Percentiles rank a stretch among this genome's conserved stretches.
Conservation (phyloP, 106 monocot genomes). For the Triglochin maritima region DNA sequence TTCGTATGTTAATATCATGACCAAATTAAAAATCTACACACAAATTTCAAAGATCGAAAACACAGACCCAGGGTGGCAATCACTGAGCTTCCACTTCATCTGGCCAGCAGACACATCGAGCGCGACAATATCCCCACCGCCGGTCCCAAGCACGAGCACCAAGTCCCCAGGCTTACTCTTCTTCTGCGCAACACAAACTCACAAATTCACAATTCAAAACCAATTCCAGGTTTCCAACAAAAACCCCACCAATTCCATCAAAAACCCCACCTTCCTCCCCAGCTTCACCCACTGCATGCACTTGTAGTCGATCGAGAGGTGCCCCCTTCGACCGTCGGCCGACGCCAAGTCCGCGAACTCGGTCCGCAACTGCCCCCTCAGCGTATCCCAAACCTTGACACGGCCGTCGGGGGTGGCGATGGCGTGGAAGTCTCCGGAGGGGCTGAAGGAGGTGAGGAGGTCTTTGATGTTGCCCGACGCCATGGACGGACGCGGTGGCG, state of each 20-base stretch:
- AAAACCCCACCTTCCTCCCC: conserved; percentile 44
- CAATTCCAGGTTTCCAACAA: background rate
- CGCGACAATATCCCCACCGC: conserved; percentile 73
- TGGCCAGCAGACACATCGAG: conserved; percentile 63
- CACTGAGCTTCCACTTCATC: conserved; percentile 64
- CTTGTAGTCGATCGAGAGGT: conserved; percentile 80
- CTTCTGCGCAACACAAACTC: conserved; percentile 27
- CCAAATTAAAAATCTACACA: background rate
- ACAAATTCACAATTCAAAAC: background rate
- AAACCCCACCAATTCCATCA: background rate
- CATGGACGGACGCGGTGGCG: conserved; percentile 5
- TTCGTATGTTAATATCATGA: background rate
- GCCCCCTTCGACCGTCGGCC: conserved; percentile 24
- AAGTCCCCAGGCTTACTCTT: conserved; percentile 45
- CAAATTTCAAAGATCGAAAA: background rate
- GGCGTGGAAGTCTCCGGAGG: conserved; percentile 55
- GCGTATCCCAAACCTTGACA: conserved; percentile 87
- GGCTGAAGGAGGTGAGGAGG: conserved; percentile 77
- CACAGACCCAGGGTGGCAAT: conserved; percentile 84
- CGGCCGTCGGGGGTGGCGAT: conserved; percentile 60
- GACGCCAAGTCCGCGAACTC: conserved; percentile 44
- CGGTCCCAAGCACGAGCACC: conserved; percentile 75
- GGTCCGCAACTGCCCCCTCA: conserved; percentile 56
- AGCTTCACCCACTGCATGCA: conserved; percentile 90
- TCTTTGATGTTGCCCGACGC: conserved; percentile 36